Evolutionary conservation across 192 early-diverging fungal species (phyloP).

Genomic region (Podila epigama): DNA sequence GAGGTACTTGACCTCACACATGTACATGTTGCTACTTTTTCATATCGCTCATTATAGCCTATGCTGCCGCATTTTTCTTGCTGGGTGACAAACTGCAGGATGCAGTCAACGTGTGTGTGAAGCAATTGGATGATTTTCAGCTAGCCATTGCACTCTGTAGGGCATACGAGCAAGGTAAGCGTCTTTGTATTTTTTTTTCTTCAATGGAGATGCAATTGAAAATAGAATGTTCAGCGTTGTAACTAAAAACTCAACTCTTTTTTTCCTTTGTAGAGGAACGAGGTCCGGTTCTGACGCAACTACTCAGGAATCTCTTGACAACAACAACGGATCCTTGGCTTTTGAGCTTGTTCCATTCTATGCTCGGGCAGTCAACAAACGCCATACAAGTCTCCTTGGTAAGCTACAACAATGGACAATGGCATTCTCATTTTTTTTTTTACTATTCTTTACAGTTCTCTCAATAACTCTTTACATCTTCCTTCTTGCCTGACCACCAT

Average conservation of each 20-base stretch:
- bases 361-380: constrained; percentile 63
- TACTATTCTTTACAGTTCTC: too few species aligned
- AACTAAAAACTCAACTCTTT: background rate
- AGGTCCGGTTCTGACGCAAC: constrained; percentile 27
- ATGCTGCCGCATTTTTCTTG: constrained; percentile 96
- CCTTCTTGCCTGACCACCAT: too few species aligned
- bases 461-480: too few species aligned
- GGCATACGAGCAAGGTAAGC: constrained; percentile 84
- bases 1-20: too few species aligned
- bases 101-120: constrained; percentile 91
- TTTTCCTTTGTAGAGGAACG: constrained; percentile 19
- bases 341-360: constrained; percentile 31
- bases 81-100: constrained; percentile 88
- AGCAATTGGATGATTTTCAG: constrained; percentile 91
- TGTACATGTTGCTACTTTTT: constrained; percentile 2
- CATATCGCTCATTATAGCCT: constrained; percentile 59
- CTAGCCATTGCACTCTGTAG: constrained; percentile 92
- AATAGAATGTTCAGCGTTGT: too few species aligned
- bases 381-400: constrained; percentile 71
- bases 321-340: constrained; percentile 40
- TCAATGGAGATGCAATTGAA: background rate
- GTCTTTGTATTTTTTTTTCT: background rate
- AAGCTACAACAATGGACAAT: too few species aligned
- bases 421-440: too few species aligned
- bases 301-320: constrained; percentile 19